phyloP scores from a whole-genome alignment of 192 early-diverging fungal species.

The Linnemannia schmuckeri region DNA sequence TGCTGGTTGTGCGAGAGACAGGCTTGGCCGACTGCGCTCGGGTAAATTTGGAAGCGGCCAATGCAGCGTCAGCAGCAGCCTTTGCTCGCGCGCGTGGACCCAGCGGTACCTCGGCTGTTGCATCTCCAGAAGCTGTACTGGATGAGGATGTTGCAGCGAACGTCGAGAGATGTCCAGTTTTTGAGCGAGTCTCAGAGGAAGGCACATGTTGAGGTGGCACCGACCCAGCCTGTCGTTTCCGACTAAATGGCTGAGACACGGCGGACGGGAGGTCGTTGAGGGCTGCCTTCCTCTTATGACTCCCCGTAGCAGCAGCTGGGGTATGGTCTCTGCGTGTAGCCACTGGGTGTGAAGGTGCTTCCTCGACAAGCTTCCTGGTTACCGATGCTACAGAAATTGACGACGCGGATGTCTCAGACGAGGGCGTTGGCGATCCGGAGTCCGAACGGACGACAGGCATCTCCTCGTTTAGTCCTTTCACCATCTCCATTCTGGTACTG shows the following conservation, averaged over 20 bases:
- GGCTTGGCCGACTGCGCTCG: conserved; percentile 5
- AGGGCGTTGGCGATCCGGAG: conserved; percentile 33
- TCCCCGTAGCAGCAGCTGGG: neutral
- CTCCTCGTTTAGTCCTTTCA: conserved; percentile 21
- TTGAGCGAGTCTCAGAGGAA: neutral
- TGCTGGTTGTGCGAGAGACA: neutral
- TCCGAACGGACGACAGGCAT: conserved; percentile 18
- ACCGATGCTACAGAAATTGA: neutral
- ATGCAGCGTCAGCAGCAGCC: conserved; percentile 46
- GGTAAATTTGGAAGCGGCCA: conserved; percentile 33
- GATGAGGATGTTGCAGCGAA: neutral
- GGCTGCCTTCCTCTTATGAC: conserved; percentile 41
- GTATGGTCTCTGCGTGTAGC: neutral
- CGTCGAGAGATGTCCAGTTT: conserved; percentile 7
- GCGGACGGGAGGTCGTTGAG: conserved; percentile 7
- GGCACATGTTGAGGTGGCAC: neutral
- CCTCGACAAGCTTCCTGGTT: neutral
- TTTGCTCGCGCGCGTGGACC: conserved; percentile 53
- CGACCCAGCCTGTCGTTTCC: conserved; percentile 27
- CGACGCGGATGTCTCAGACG: conserved; percentile 14
- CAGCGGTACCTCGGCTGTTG: conserved; percentile 10
- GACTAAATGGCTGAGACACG: neutral
- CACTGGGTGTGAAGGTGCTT: neutral
- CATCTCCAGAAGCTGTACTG: neutral
- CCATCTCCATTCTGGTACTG: conserved; percentile 25